These are phyloP conservation scores for Gymnopilus dilepis DNA, from an alignment of 768 basidiomycete genomes.

Conservation along the genomic window DNA sequence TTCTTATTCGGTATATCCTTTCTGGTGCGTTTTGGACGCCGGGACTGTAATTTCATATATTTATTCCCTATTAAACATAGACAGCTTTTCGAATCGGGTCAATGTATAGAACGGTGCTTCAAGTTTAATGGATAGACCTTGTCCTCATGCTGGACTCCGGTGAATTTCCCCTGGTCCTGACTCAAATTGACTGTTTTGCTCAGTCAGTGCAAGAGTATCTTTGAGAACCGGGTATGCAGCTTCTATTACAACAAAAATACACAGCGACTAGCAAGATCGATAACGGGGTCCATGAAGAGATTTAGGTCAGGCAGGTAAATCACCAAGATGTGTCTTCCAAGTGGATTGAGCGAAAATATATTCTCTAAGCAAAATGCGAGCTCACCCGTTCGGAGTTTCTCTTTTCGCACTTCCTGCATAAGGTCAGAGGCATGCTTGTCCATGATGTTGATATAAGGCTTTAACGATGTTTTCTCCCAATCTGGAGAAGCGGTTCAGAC, in stretches of 20 bases:
- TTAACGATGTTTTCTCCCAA: slow-evolving; percentile 88
- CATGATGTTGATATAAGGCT: slow-evolving; percentile 88
- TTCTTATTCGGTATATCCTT: slow-evolving; percentile 3
- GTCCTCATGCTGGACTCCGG: too few relatives aligned
- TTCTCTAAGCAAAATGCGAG: background rate
- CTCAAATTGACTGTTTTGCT: too few relatives aligned
- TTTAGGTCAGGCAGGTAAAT: too few relatives aligned
- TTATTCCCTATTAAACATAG: slow-evolving; percentile 1
- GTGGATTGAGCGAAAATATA: background rate
- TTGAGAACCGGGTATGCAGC: too few relatives aligned
- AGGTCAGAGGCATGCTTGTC: slow-evolving; percentile 69
- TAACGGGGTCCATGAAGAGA: too few relatives aligned
- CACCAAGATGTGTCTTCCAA: slow-evolving; percentile 28
- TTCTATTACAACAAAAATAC: background rate
- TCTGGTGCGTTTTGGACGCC: slow-evolving; percentile 1
- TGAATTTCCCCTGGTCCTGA: too few relatives aligned
- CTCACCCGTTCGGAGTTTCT: slow-evolving; percentile 48
- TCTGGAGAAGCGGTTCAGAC: slow-evolving; percentile 41
- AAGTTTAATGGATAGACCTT: background rate
- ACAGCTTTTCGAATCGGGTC: background rate
- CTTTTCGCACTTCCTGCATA: slow-evolving; percentile 60
- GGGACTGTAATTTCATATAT: background rate
- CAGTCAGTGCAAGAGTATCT: too few relatives aligned
- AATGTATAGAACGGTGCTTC: background rate
- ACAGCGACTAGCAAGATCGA: background rate